Conservation (phyloP, 192 early-diverging fungal genomes). For the Cetraspora pellucida region DNA sequence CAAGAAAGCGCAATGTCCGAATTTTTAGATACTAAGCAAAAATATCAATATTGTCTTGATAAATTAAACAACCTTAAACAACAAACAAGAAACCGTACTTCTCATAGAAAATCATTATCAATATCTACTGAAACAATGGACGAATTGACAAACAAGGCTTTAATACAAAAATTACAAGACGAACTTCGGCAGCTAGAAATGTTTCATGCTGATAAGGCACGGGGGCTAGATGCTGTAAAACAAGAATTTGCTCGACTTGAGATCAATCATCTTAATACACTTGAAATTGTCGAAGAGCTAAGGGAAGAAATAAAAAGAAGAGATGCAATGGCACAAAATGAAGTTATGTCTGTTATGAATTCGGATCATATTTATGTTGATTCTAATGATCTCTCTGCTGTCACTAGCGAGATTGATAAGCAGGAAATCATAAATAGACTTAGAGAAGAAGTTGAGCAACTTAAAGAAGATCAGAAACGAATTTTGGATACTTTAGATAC, state of each 20-base stretch:
- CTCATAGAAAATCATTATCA: conserved; percentile 4
- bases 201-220: conserved; percentile 15
- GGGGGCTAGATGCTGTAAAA: background rate
- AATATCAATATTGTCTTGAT: background rate
- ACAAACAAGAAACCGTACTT: background rate
- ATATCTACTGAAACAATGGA: background rate
- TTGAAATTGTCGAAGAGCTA: conserved; percentile 32
- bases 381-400: background rate
- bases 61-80: background rate
- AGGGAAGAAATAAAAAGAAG: conserved; percentile 31
- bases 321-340: conserved; percentile 8
- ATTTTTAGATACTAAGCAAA: background rate
- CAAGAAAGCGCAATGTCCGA: background rate
- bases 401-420: conserved; percentile 13
- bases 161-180: conserved; percentile 26
- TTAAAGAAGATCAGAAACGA: conserved; percentile 18
- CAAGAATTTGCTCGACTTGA: conserved; percentile 27
- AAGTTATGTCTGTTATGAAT: conserved; percentile 19
- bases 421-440: conserved; percentile 11
- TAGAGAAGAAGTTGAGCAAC: conserved; percentile 27
- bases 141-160: background rate
- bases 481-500: conserved; percentile 3
- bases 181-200: conserved; percentile 13
- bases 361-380: background rate
- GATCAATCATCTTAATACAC: background rate